Conservation (phyloP, 345 rosid species). For the Zanthoxylum bungeanum region DNA sequence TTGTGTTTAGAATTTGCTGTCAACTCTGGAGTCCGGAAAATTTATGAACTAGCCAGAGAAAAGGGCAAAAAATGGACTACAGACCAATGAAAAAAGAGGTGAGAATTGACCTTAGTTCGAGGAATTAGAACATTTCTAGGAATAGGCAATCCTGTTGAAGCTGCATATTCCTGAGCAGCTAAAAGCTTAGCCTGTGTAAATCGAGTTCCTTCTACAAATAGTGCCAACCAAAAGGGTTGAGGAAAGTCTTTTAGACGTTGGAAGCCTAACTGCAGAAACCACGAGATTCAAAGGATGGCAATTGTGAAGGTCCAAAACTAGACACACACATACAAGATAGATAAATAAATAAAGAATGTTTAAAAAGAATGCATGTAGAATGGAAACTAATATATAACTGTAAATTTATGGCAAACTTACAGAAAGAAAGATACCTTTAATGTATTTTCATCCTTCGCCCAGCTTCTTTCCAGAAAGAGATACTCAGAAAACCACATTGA, state of each 20-base stretch:
- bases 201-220: constrained; percentile 98
- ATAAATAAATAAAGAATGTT: constrained; percentile 1
- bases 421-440: constrained; percentile 48
- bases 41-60: too few species aligned
- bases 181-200: constrained; percentile 90
- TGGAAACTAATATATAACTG: neutral
- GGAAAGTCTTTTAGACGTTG: constrained; percentile 78
- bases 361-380: too few species aligned
- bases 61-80: too few species aligned
- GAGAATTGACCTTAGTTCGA: constrained; percentile 79
- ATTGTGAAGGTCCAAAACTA: neutral
- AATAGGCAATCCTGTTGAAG: constrained; percentile 71
- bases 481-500: constrained; percentile 99
- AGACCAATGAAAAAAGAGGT: too few species aligned
- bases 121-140: constrained; percentile 96
- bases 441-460: constrained; percentile 88
- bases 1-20: too few species aligned
- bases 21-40: too few species aligned
- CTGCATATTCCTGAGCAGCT: constrained; percentile 93
- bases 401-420: neutral
- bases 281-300: constrained; percentile 18
- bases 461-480: constrained; percentile 85
- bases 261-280: constrained; percentile 77
- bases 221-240: constrained; percentile 92
- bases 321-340: neutral